Percentiles rank a stretch among this genome's conserved stretches.
Conservation (phyloP, 2,329 filamentous ascomycete species). For the Botrytis squamosa region DNA sequence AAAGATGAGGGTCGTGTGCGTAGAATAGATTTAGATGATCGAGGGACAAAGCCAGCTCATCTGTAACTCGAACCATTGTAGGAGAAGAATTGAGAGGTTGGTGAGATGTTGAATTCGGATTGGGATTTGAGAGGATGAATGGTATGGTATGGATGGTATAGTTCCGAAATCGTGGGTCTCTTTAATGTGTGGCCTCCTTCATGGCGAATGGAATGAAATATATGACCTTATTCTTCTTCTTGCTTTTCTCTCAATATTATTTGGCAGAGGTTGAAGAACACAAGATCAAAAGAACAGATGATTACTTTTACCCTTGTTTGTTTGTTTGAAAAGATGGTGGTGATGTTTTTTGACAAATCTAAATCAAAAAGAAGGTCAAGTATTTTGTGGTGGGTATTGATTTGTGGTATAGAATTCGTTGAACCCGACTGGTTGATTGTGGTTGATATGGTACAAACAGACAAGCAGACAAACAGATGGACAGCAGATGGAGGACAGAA, state of each 20-base stretch:
- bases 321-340: neutral
- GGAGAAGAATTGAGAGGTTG: constrained; percentile 31
- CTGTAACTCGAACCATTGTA: constrained; percentile 79
- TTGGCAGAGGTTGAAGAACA: neutral
- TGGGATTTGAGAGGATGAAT: neutral
- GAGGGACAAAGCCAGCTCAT: constrained; percentile 73
- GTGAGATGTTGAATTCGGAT: constrained; percentile 26
- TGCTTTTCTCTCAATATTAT: neutral
- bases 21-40: constrained; percentile 86
- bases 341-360: neutral
- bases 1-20: constrained; percentile 78
- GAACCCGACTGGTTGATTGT: constrained; percentile 6
- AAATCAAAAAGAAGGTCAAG: neutral
- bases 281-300: neutral
- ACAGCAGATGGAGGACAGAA: neutral
- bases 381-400: neutral
- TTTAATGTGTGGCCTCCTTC: constrained; percentile 17
- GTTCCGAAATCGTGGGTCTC: constrained; percentile 16
- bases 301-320: neutral
- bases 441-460: neutral
- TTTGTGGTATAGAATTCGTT: neutral
- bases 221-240: neutral
- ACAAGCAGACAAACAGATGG: neutral
- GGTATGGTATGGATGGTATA: constrained; percentile 11
- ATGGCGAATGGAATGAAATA: constrained; percentile 20